Evolutionary conservation across 495 filamentous ascomycete species (phyloP), one percentile per base, ranked within the genome.

Genomic region (Amorphotheca resinae): DNA sequence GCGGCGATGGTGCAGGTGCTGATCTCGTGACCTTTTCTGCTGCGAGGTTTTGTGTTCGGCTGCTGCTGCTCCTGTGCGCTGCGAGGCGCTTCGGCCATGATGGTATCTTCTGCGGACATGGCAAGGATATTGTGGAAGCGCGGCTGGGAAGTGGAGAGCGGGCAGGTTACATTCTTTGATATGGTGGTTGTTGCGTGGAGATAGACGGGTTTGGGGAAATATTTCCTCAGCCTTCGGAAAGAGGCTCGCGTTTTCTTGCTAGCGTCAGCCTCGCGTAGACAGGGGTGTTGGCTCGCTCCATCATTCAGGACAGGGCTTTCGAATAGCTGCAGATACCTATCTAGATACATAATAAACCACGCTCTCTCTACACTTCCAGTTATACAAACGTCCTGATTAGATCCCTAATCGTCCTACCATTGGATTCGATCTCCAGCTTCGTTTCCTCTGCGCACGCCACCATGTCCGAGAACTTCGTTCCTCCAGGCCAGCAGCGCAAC

Each of bases 401-500:
- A n/a, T n/a, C n/a, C n/a, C n/a, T n/a, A n/a, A n/a, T n/a, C n/a
- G n/a, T n/a, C n/a, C n/a, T n/a, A n/a, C n/a, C n/a, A n/a, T n/a
- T n/a, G n/a, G n/a, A n/a, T n/a, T n/a, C n/a, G n/a, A n/a, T n/a
- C n/a, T n/a, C n/a, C n/a, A n/a, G n/a, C n/a, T n/a, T n/a, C n/a
- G n/a, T n/a, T n/a, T n/a, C n/a, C n/a, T n/a, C n/a, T n/a, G n/a
- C n/a, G n/a, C n/a, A n/a, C n/a, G n/a, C n/a, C n/a, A n/a, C n/a
- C n/a, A 56, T 52, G 49, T 33, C 41, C 6, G 48, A 51, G 25
- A 70, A 64, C 62, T 80, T 73, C 58, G 79, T 82, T 45, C 63
- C 80, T 12, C 71, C 80, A 9, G 66, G 65, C 53, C 81, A 86
- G 58, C 71, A 74, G 64, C 84, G 87, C 62, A 77, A 83, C 51